phyloP scores from a whole-genome alignment of 495 filamentous ascomycete species.

The Lichina pygmaea region DNA sequence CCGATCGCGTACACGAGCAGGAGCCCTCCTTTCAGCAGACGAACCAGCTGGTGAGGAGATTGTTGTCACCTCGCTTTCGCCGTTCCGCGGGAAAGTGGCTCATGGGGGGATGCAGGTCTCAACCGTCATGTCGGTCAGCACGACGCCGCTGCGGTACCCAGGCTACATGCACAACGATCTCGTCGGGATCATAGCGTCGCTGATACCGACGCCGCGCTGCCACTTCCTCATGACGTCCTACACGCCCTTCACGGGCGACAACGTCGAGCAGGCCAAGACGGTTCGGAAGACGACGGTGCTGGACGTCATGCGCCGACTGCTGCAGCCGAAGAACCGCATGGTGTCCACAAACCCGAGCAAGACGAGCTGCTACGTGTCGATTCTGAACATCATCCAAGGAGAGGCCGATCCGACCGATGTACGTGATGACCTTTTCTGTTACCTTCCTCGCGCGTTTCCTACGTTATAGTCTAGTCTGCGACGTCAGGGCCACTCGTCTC shows the following conservation, averaged over 20 bases:
- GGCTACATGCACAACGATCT: constrained; percentile 99
- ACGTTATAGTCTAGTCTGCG: background rate
- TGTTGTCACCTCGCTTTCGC: background rate
- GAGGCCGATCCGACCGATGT: constrained; percentile 93
- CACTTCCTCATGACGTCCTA: constrained; percentile 98
- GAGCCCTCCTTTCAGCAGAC: constrained; percentile 90
- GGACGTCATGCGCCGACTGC: constrained; percentile 83
- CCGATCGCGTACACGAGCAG: constrained; percentile 79
- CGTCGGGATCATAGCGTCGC: constrained; percentile 79
- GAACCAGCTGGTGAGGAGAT: constrained; percentile 49
- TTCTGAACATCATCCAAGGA: constrained; percentile 94
- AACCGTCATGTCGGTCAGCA: constrained; percentile 96
- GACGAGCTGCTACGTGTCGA: constrained; percentile 95
- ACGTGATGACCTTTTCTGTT: constrained; percentile 2
- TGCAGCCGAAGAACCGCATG: constrained; percentile 98
- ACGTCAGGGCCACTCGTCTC: too few relatives aligned
- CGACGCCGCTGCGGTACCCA: constrained; percentile 83
- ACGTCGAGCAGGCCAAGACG: constrained; percentile 84
- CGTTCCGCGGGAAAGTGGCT: background rate
- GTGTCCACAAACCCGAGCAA: constrained; percentile 87
- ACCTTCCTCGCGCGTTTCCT: background rate
- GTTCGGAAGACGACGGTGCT: constrained; percentile 93
- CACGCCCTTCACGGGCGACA: constrained; percentile 88
- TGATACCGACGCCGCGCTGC: constrained; percentile 86
- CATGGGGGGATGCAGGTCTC: constrained; percentile 26